Conservation (phyloP, 768 basidiomycete genomes). For the Candolleomyces eurysporus region DNA sequence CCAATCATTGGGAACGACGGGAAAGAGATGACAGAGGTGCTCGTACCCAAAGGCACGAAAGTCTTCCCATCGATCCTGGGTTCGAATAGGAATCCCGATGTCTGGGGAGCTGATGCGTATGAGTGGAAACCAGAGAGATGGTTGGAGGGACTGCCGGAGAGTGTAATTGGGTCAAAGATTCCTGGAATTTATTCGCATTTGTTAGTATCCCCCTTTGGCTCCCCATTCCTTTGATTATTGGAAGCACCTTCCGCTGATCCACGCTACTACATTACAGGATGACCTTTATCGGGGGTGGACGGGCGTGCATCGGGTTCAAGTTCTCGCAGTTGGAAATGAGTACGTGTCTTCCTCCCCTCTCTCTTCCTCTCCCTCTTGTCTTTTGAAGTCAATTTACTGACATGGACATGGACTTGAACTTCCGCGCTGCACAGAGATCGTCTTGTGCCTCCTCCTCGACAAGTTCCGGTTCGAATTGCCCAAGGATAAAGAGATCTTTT, state of each 20-base stretch:
- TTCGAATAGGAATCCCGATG: conserved; percentile 27
- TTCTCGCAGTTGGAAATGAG: conserved; percentile 51
- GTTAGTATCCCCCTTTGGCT: background rate
- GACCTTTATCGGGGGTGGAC: conserved; percentile 44
- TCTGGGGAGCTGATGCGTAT: conserved; percentile 36
- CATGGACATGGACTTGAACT: background rate
- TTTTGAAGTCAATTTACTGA: background rate
- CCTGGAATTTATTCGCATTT: conserved; percentile 17
- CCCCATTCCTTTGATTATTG: background rate
- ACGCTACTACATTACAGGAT: conserved; percentile 23
- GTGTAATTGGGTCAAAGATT: conserved; percentile 19
- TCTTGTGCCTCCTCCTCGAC: conserved; percentile 24
- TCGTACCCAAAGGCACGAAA: conserved; percentile 23
- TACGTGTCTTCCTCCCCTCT: conserved; percentile 18
- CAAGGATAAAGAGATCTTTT: conserved; percentile 21
- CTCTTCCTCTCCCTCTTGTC: background rate
- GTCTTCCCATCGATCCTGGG: conserved; percentile 25
- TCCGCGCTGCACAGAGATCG: conserved; percentile 20
- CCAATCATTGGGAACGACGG: conserved; percentile 30
- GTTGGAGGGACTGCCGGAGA: conserved; percentile 32
- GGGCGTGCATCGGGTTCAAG: conserved; percentile 49
- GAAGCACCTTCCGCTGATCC: background rate
- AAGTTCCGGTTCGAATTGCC: conserved; percentile 23
- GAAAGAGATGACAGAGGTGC: conserved; percentile 21
- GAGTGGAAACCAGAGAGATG: conserved; percentile 41